Evolutionary conservation across 2,329 filamentous ascomycete genomes (phyloP).

Genomic region (Microsporum canis): DNA sequence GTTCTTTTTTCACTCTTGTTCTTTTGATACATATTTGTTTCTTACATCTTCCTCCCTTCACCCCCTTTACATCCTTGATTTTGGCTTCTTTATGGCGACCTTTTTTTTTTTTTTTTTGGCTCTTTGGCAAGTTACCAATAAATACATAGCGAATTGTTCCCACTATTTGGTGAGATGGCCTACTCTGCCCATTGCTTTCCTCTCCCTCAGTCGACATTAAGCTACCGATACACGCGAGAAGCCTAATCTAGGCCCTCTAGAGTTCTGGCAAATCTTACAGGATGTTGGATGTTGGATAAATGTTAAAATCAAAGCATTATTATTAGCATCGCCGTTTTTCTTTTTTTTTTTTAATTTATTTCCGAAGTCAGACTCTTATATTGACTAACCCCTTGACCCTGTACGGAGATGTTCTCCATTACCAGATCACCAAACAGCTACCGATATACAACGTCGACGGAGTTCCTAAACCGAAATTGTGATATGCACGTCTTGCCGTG

Average conservation of each 20-base stretch:
- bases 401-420: neutral
- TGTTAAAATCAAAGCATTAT: neutral
- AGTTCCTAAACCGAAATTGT: neutral
- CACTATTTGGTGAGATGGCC: neutral
- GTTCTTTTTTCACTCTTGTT: neutral
- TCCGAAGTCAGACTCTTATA: neutral
- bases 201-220: neutral
- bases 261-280: neutral
- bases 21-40: neutral
- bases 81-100: neutral
- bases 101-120: neutral
- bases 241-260: neutral
- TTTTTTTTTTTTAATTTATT: neutral
- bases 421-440: neutral
- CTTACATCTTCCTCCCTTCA: neutral
- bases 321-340: neutral
- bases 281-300: neutral
- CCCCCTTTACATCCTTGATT: neutral
- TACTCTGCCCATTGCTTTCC: neutral
- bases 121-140: neutral
- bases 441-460: neutral
- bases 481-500: neutral
- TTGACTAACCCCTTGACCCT: neutral
- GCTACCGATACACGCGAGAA: neutral
- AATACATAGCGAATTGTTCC: neutral